Conservation (phyloP, 2,329 filamentous ascomycete genomes). For the Xylariaceae sp. region DNA sequence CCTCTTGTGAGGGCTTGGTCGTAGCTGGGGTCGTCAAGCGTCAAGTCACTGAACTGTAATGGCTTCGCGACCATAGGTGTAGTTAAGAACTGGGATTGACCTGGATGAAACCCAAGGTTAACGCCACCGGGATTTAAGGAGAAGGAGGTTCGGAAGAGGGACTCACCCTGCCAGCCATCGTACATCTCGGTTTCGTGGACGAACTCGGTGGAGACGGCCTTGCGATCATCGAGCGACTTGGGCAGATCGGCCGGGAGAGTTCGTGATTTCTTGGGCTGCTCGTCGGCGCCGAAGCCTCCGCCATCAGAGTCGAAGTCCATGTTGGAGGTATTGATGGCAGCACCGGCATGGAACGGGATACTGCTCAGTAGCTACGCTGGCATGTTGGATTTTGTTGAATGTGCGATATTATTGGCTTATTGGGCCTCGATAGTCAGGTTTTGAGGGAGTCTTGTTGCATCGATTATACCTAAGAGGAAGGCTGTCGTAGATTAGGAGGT, state of each 20-base stretch:
- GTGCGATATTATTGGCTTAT: too few relatives aligned
- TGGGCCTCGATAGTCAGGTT: too few relatives aligned
- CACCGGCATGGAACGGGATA: slow-evolving; percentile 22
- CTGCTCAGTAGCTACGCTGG: slow-evolving; percentile 22
- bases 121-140: slow-evolving; percentile 4
- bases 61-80: slow-evolving; percentile 81
- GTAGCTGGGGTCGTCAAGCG: slow-evolving; percentile 73
- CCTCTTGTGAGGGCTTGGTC: slow-evolving; percentile 61
- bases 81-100: slow-evolving; percentile 92
- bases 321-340: slow-evolving; percentile 43
- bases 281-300: slow-evolving; percentile 40
- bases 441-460: too few relatives aligned
- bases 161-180: slow-evolving; percentile 91
- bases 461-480: too few relatives aligned
- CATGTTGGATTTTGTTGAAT: too few relatives aligned
- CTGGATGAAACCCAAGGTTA: slow-evolving; percentile 43
- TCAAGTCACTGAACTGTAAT: slow-evolving; percentile 74
- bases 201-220: slow-evolving; percentile 61
- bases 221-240: slow-evolving; percentile 84
- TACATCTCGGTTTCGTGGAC: slow-evolving; percentile 92
- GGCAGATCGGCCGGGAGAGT: slow-evolving; percentile 79
- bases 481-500: too few relatives aligned
- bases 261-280: slow-evolving; percentile 40
- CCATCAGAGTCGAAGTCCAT: slow-evolving; percentile 57
- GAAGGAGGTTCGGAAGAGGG: slow-evolving; percentile 15